A percentile compares a stretch with the other conserved stretches of the same genome.
Evolutionary conservation across 2,329 filamentous ascomycete species (phyloP).

Genomic region (Magnaporthiopsis incrustans): DNA sequence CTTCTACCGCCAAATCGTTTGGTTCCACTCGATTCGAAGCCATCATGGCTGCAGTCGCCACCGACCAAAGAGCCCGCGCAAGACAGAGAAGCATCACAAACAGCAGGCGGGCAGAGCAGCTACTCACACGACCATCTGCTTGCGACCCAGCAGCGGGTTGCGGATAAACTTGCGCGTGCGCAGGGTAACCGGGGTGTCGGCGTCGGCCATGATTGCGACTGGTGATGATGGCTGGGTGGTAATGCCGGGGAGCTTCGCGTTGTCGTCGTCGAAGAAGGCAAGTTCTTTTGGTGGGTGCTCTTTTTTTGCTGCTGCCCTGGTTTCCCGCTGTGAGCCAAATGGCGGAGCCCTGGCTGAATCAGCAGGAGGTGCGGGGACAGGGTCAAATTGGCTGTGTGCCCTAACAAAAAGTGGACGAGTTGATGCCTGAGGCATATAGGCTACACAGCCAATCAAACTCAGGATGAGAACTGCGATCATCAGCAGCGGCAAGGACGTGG

Average conservation of each 20-base stretch:
- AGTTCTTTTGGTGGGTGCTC: background rate
- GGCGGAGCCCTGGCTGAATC: background rate
- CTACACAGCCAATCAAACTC: background rate
- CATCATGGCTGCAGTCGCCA: background rate
- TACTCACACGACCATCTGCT: constrained; percentile 99
- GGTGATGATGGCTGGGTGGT: background rate
- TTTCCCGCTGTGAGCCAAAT: background rate
- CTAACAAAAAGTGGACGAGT: background rate
- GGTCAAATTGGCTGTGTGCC: background rate
- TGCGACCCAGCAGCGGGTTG: constrained; percentile 97
- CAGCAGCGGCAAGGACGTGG: no score
- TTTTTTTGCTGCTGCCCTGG: background rate
- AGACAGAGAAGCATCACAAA: background rate
- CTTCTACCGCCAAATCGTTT: background rate
- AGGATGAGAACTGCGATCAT: no score
- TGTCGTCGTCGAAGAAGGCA: background rate
- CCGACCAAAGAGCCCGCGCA: background rate
- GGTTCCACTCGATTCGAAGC: background rate
- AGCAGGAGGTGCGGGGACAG: background rate
- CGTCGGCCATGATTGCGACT: constrained; percentile 70
- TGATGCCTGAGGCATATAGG: background rate
- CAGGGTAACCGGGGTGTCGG: constrained; percentile 69
- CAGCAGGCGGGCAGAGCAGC: no score
- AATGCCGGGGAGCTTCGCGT: background rate
- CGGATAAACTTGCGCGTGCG: constrained; percentile 99